Evolutionary conservation across 1,139 yeast species (phyloP), one percentile per base, ranked within the genome.

Genomic region (Yamadazyma buinensis): DNA sequence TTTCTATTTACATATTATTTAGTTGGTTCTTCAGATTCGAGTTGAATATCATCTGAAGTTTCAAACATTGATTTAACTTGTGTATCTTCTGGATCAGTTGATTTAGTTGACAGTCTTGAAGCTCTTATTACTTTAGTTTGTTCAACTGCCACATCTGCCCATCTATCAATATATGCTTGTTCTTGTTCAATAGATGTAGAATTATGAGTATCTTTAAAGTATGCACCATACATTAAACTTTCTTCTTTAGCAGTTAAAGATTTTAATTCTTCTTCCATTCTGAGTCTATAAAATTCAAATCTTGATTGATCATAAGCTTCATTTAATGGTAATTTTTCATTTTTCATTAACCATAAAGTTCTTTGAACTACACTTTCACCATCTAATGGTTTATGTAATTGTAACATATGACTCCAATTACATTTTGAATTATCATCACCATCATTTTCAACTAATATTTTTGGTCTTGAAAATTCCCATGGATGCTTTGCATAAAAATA

Each of bases 401-500:
- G 97, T 44, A 76, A 72, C 59, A 92, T 74, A 35, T 72, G 71
- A 35, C 80, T 71, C 97, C 98, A 92, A 57, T 92, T 86, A 44
- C 69, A 61, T 38, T 71, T 67, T 10, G 58, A 49, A 18, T 60
- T 56, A 23, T 67, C 70, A 35, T 80, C 79, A 6, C 85, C 86
- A 15, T 69, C 64, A 50, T 79, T 84, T 60, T 94, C 99, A 32
- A 88, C 73, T 46, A 92, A 63, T 22, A 79, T 72, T 55, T 86
- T 86, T n/a, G 98, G 97, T 47, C 95, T 77, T 3, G 98, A 85
- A 39, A 90, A 68, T 61, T 92, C 99, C 98, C 98, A 92, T 10
- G 99, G 98, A 59, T 92, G 99, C 56, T 90, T 96, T 41, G 78
- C 80, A 59, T 82, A 92, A 53, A 92, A 92, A 21, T 84, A 67